Base-by-base conservation (phyloP, 139 green algal genomes). In the Medakamo hakoo region DNA sequence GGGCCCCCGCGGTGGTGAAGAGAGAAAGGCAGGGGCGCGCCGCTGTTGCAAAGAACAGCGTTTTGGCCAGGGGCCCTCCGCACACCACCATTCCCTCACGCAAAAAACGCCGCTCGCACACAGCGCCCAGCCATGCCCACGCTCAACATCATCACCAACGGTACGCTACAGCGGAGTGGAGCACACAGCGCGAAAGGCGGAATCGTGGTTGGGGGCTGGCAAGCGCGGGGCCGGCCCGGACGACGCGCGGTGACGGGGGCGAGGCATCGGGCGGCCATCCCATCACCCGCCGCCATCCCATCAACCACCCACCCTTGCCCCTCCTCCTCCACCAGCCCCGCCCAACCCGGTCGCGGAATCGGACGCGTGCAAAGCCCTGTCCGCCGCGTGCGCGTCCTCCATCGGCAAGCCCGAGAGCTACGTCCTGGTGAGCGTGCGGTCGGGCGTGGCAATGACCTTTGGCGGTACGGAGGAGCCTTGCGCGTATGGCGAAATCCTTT, bases 331-430 rank as follows among this genome's bases (percentile, higher is more conserved):
- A 9, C 40, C 40, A 81, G 72, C 72, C 3, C 69, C 73, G 4
- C 63, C 61, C 20, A 67, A 79, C 57, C 27, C 28, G 4, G 40
- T 77, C 14, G 63, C 60, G 25, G 57, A 62, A 27, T 68, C 52
- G 3, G 75, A 79, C 24, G 30, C 59, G 2, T 58, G 80, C 2
- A 72, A 69, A 56, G 63, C 63, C 0, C 63, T 79, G 2, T 75
- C 65, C 2, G 72, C 62, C 21, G 69, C 75, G 4, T 66, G 72
- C 1, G 49, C 68, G 1, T 26, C 29, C 1, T 27, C 32, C 9
- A 58, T 77, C 9, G 72, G 76, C 58, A 82, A 82, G 65, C 76
- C 76, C 3, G 76, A 80, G 69, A 56, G 67, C 68, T 79, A 76
- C 63, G 73, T 82, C 23, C 76, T 79, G 71, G 49, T 69, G 1